Base-by-base conservation (phyloP, 2,329 filamentous ascomycete genomes). In the Penicillium decumbens region DNA sequence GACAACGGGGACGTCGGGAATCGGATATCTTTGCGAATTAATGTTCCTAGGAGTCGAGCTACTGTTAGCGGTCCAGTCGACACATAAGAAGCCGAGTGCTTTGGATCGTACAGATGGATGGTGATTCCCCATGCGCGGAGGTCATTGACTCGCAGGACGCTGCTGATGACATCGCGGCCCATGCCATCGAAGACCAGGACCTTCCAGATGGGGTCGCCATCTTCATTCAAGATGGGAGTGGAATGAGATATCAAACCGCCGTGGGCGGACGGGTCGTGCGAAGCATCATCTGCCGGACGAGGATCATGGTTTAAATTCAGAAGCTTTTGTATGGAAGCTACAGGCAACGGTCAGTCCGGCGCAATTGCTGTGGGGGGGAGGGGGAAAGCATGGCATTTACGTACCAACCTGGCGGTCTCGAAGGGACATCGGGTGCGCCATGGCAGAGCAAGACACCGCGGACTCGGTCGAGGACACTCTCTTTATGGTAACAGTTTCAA, bases 121-220 rank as follows among this genome's bases (percentile, higher is more conserved):
- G 90, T 97, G 46, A 97, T 88, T n/a, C 95, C 93, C 82, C 93
- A 90, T 53, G 87, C 82, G 55, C 95, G 81, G 66, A 98, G 76
- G 72, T 98, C 93, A 65, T 90, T 95, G 55, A 98, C 93, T 51
- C 91, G 82, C 57, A 98, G 77, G 2, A 98, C 91, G 65, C 91
- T 96, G 75, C 90, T 96, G 65, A 98, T 96, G 51, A 98, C 88
- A 80, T 97, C 91, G 68, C 91, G 81, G 41, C 92, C 93, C 61
- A 86, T 74, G 60, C 92, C 87, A 71, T 98, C 95, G 67, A 98
- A 97, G 8, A 98, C 89, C 45, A 98, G 77, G 6, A 97, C 88
- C 71, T 97, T 97, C 92, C 92, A 97, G 74, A 96, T 91, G 0
- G 92, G 91, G 64, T 95, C 89, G 55, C 91, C 90, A 61, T 95